A percentile compares a stretch with the other conserved stretches of the same genome.
Conservation (phyloP, 805 yeast species). For the Nakazawaea peltata region DNA sequence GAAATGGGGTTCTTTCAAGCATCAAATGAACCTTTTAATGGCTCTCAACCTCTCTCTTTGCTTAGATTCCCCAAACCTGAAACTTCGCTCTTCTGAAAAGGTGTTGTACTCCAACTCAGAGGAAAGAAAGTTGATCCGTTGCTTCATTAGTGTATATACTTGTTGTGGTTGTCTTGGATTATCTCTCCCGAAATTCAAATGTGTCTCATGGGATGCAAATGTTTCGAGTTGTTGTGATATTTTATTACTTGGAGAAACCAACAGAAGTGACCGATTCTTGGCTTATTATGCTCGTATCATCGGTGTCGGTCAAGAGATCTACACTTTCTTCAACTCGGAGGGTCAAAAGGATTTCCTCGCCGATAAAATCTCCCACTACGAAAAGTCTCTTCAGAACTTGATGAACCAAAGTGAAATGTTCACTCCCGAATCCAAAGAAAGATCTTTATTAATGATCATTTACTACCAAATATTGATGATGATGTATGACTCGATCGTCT, state of each 20-base stretch:
- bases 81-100: slow-evolving; percentile 17
- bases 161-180: slow-evolving; percentile 45
- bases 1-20: slow-evolving; percentile 43
- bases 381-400: slow-evolving; percentile 29
- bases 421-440: slow-evolving; percentile 25
- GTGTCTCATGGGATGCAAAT: slow-evolving; percentile 38
- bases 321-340: slow-evolving; percentile 29
- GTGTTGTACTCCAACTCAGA: slow-evolving; percentile 20
- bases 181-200: slow-evolving; percentile 41
- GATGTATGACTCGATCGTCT: slow-evolving; percentile 44
- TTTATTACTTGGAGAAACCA: slow-evolving; percentile 27
- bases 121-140: slow-evolving; percentile 30
- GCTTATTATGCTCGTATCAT: slow-evolving; percentile 35
- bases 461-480: slow-evolving; percentile 44
- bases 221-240: slow-evolving; percentile 31
- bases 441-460: slow-evolving; percentile 31
- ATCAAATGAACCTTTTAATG: slow-evolving; percentile 38
- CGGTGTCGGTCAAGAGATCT: slow-evolving; percentile 42
- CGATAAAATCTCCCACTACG: slow-evolving; percentile 19
- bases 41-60: slow-evolving; percentile 38
- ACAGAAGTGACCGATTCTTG: slow-evolving; percentile 31
- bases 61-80: slow-evolving; percentile 36
- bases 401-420: slow-evolving; percentile 33
- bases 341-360: slow-evolving; percentile 4
- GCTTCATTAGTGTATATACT: slow-evolving; percentile 39